Percentiles rank a stretch among this genome's conserved stretches.
phyloP scores from a whole-genome alignment of 345 rosid genomes.

The Melaleuca alternifolia region DNA sequence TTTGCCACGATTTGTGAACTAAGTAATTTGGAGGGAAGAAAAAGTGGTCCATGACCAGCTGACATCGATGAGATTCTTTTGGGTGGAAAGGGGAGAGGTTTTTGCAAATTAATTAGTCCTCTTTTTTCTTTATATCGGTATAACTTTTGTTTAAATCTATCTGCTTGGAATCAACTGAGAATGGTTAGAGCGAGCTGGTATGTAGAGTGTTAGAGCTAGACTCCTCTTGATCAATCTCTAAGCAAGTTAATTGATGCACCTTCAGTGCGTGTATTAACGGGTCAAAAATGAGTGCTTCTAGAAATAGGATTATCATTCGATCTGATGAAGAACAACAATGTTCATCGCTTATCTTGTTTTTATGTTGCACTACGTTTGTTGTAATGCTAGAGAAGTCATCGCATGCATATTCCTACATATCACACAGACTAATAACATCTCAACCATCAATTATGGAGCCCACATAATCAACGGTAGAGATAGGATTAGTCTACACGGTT shows the following conservation, averaged over 20 bases:
- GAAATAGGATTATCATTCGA: not conserved
- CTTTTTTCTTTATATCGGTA: not conserved
- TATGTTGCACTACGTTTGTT: not conserved
- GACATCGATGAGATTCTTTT: not conserved
- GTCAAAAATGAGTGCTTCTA: not conserved
- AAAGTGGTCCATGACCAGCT: not conserved
- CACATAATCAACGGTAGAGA: not conserved
- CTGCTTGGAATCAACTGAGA: not conserved
- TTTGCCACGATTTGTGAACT: not conserved
- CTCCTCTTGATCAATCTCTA: not conserved
- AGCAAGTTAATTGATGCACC: not conserved
- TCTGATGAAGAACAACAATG: not conserved
- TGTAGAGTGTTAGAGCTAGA: not conserved
- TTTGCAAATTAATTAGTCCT: not conserved
- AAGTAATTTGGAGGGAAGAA: not conserved
- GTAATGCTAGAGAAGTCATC: not conserved
- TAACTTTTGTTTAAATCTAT: not conserved
- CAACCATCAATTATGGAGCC: not conserved
- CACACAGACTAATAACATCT: not conserved
- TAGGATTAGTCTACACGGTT: accelerated
- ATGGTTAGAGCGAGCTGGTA: not conserved
- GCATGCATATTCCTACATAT: not conserved
- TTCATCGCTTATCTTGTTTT: not conserved
- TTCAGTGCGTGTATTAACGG: not conserved
- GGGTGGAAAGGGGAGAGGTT: not conserved